Conservation (phyloP, 495 filamentous ascomycete genomes). For the Penicillium paxilli region DNA sequence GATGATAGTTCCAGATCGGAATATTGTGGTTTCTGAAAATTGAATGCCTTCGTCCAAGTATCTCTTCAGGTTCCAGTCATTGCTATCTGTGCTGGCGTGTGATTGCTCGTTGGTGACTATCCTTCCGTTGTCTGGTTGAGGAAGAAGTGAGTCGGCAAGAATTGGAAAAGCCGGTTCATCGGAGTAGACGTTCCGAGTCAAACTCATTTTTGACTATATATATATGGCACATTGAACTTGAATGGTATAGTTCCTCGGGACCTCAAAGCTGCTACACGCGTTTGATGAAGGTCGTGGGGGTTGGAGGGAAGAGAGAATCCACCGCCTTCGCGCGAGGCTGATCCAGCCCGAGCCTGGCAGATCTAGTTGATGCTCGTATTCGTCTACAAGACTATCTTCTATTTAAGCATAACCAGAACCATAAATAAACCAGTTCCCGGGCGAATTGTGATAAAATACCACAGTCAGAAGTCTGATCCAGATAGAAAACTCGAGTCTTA, state of each 20-base stretch:
- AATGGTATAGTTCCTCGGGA: too few relatives aligned
- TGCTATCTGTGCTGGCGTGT: background rate
- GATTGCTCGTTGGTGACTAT: background rate
- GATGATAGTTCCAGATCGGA: slow-evolving; percentile 35
- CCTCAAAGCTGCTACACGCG: too few relatives aligned
- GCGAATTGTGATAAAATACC: too few relatives aligned
- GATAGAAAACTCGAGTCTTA: too few relatives aligned
- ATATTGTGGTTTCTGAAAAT: slow-evolving; percentile 12
- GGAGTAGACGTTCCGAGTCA: slow-evolving; percentile 20
- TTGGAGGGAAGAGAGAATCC: slow-evolving; percentile 7
- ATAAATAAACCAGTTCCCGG: too few relatives aligned
- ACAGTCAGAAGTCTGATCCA: too few relatives aligned
- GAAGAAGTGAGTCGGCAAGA: slow-evolving; percentile 36
- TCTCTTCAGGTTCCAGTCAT: slow-evolving; percentile 32
- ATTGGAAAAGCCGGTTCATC: slow-evolving; percentile 35
- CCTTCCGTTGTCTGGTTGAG: background rate
- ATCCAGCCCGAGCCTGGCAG: too few relatives aligned
- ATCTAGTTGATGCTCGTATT: too few relatives aligned
- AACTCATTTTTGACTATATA: slow-evolving; percentile 8
- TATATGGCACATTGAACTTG: too few relatives aligned
- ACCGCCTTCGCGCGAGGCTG: slow-evolving; percentile 8
- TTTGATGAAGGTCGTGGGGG: background rate
- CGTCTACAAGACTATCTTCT: too few relatives aligned
- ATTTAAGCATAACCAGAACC: too few relatives aligned
- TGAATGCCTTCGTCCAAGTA: slow-evolving; percentile 30